Evolutionary conservation across 768 basidiomycete genomes (phyloP).

Genomic region (Chlorophyllum brunneum): DNA sequence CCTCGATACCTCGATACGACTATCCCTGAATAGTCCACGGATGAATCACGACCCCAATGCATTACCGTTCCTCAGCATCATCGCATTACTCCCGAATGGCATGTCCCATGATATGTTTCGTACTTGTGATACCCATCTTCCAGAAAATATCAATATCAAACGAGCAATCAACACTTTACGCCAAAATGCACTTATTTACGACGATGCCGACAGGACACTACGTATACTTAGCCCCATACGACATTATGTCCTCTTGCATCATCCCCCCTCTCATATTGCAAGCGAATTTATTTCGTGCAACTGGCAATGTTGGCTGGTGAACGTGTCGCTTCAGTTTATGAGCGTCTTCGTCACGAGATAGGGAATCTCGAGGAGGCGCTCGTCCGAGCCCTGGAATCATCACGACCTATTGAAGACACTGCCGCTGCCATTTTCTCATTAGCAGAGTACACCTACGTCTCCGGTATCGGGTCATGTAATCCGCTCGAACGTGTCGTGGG

Average conservation of each 20-base stretch:
- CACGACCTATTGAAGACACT: slow-evolving; percentile 14
- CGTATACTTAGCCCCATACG: slow-evolving; percentile 27
- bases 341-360: slow-evolving; percentile 19
- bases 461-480: slow-evolving; percentile 19
- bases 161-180: slow-evolving; percentile 23
- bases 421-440: slow-evolving; percentile 21
- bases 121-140: slow-evolving; percentile 17
- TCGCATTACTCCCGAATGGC: slow-evolving; percentile 28
- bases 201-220: slow-evolving; percentile 18
- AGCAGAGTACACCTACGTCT: slow-evolving; percentile 22
- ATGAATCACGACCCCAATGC: slow-evolving; percentile 24
- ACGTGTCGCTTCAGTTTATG: slow-evolving; percentile 11
- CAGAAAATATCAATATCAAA: slow-evolving; percentile 18
- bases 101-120: slow-evolving; percentile 18
- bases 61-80: slow-evolving; percentile 20
- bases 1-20: slow-evolving; percentile 26
- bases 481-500: slow-evolving; percentile 18
- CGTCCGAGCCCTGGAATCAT: slow-evolving; percentile 16
- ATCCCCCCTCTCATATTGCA: slow-evolving; percentile 18
- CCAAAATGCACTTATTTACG: slow-evolving; percentile 24
- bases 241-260: slow-evolving; percentile 19
- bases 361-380: slow-evolving; percentile 24
- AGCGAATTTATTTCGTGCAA: slow-evolving; percentile 20
- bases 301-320: slow-evolving; percentile 16
- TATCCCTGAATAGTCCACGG: slow-evolving; percentile 27